These are phyloP conservation scores for Urtica urens DNA, from an alignment of 306 rosid species.

Conservation along the genomic window DNA sequence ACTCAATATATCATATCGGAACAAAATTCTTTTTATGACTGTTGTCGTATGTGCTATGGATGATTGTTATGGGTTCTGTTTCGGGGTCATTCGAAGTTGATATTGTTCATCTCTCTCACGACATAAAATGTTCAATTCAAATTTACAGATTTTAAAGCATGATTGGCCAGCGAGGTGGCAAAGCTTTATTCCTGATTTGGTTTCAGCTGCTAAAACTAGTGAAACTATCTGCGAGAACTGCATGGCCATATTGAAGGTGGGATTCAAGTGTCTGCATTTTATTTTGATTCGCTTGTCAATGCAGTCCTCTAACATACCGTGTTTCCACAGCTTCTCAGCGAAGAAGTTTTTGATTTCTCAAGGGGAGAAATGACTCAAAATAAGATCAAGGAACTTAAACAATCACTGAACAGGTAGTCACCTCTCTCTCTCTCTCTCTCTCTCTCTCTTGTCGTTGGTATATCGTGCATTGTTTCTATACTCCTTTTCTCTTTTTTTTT, in stretches of 20 bases:
- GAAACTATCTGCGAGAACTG: conserved; percentile 97
- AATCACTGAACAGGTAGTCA: conserved; percentile 63
- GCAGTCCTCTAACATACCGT: background rate
- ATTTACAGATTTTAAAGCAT: conserved; percentile 79
- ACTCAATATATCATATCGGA: background rate
- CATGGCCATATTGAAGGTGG: conserved; percentile 91
- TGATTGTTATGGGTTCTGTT: too few species aligned
- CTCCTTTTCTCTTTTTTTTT: too few species aligned
- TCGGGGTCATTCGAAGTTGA: too few species aligned
- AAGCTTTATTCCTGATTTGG: conserved; percentile 94
- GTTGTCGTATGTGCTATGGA: too few species aligned
- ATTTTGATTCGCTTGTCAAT: too few species aligned
- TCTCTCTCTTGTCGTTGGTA: too few species aligned
- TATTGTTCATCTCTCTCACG: too few species aligned
- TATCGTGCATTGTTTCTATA: too few species aligned
- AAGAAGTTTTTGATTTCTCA: conserved; percentile 62
- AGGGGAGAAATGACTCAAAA: conserved; percentile 64
- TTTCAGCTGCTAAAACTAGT: conserved; percentile 80
- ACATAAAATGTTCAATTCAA: too few species aligned
- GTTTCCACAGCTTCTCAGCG: conserved; percentile 40
- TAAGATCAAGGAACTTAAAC: conserved; percentile 56
- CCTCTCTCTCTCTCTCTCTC: too few species aligned
- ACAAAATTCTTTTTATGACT: background rate
- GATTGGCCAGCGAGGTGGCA: conserved; percentile 97
- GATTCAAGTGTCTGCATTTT: conserved; percentile 6